Conservation (phyloP, 1,284 basidiomycete genomes). For the Lignosus rhinocerotis region DNA sequence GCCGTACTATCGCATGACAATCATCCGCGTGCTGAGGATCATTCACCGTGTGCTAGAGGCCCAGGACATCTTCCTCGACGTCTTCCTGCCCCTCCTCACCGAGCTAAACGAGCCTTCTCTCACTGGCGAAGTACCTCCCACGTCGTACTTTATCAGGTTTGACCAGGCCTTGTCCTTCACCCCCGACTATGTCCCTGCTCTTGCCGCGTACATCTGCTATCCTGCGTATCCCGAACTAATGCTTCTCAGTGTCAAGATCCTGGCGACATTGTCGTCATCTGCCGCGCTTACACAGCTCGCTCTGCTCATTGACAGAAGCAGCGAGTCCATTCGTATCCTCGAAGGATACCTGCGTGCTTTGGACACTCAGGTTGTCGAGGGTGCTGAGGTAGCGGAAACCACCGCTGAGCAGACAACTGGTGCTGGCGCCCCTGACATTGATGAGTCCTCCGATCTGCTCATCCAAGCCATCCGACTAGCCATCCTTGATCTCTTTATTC, state of each 20-base stretch:
- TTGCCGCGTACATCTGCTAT: slow-evolving; percentile 82
- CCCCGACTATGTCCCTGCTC: slow-evolving; percentile 76
- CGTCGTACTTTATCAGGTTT: slow-evolving; percentile 73
- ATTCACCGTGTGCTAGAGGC: slow-evolving; percentile 81
- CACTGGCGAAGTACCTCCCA: slow-evolving; percentile 54
- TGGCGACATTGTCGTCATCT: slow-evolving; percentile 67
- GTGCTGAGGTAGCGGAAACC: slow-evolving; percentile 58
- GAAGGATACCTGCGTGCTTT: slow-evolving; percentile 78
- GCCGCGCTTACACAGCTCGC: slow-evolving; percentile 69
- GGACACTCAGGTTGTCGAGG: slow-evolving; percentile 60
- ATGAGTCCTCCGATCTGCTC: slow-evolving; percentile 46
- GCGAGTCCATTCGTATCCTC: slow-evolving; percentile 85
- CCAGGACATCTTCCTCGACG: slow-evolving; percentile 88
- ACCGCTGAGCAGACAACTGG: slow-evolving; percentile 65
- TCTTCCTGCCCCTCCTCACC: slow-evolving; percentile 78
- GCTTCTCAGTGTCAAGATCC: slow-evolving; percentile 79
- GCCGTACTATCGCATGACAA: slow-evolving; percentile 71
- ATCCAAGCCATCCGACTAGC: slow-evolving; percentile 76
- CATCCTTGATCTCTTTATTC: slow-evolving; percentile 85
- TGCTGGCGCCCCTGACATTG: slow-evolving; percentile 63
- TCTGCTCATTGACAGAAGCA: slow-evolving; percentile 79
- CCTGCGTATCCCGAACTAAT: slow-evolving; percentile 73
- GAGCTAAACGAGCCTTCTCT: slow-evolving; percentile 61
- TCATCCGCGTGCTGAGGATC: slow-evolving; percentile 82
- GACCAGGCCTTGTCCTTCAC: slow-evolving; percentile 83